A percentile compares a stretch with the other conserved stretches of the same genome.
These are phyloP conservation scores for Kitagawia praeruptora DNA, from an alignment of 129 eudicot species.

Conservation along the genomic window DNA sequence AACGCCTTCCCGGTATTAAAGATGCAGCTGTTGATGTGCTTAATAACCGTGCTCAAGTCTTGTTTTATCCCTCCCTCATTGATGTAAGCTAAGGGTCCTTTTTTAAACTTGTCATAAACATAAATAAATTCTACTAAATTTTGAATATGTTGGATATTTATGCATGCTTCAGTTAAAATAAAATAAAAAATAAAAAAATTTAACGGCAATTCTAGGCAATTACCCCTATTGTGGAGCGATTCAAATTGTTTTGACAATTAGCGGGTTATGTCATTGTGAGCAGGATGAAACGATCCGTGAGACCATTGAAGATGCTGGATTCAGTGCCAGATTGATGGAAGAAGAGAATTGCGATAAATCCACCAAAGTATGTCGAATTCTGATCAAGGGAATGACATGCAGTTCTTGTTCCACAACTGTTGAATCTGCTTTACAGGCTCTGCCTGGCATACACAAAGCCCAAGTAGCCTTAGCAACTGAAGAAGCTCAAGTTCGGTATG, in stretches of 20 bases:
- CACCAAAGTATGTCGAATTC: conserved; percentile 57
- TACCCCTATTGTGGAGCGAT: no score
- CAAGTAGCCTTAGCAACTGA: conserved; percentile 76
- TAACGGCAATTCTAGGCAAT: neutral
- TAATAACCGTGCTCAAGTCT: conserved; percentile 72
- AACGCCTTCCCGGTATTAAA: conserved; percentile 82
- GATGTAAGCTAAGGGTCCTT: conserved; percentile 49
- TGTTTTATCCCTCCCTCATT: conserved; percentile 57
- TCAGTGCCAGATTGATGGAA: conserved; percentile 36
- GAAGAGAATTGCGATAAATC: conserved; percentile 41
- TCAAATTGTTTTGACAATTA: no score
- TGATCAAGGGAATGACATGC: conserved; percentile 67
- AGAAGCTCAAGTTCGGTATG: conserved; percentile 66
- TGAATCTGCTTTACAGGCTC: conserved; percentile 37
- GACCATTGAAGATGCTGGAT: conserved; percentile 77
- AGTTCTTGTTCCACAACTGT: conserved; percentile 65
- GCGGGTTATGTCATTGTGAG: neutral
- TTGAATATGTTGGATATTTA: neutral
- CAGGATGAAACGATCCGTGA: conserved; percentile 79
- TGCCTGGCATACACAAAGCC: conserved; percentile 54
- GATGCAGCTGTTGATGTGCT: conserved; percentile 89
- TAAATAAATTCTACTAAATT: no score
- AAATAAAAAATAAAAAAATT: no score
- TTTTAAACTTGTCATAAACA: no score
- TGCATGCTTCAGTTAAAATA: neutral